Evolutionary conservation across 495 filamentous ascomycete genomes (phyloP), one percentile per base, ranked within the genome.

Genomic region (Chaetomidium leptoderma): DNA sequence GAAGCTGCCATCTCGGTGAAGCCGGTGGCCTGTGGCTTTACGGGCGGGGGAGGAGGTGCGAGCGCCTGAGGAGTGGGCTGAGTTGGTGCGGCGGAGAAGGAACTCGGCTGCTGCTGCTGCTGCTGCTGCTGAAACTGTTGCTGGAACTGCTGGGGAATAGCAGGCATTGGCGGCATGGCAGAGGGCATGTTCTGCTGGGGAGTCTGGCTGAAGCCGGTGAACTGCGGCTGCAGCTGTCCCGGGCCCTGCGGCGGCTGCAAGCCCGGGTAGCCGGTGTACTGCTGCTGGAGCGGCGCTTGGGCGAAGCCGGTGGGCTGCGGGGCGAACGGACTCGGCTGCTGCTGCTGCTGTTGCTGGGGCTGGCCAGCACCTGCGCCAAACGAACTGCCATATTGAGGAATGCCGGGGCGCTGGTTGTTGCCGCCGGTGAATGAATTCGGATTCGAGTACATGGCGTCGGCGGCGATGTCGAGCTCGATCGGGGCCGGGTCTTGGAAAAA

Each of bases 1-100:
- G 89, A 95, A 65, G 90, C 84, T 29, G 91, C 90, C 73, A 96
- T 90, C 58, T 91, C 87, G 52, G 77, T 79, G 61, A 92, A 96
- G 21, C 80, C 80, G 9, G 87, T 91, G 57, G 84, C 76, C 55
- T 84, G 83, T n/a, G 87, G 86, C 71, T 88, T 85, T 65, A 78
- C 75, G 61, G 65, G 76, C 55, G 63, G 75, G 42, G 63, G 73
- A 59, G 65, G 76, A 58, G 66, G 60, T 53, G 61, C 72, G 60
- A 58, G 71, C 57, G 66, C 44, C 51, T 65, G 71, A 23, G 62
- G 63, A 35, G 56, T 53, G 17, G 66, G 61, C 29, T 68, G 67
- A 4, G 60, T 57, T 42, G 63, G 68, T 7, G 63, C 69, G 23
- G 75, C 56, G 27, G 66, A 58, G 50, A 76, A 77, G 16, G 72